phyloP scores from a whole-genome alignment of 345 rosid species.

The Eucalyptus erythrocorys region DNA sequence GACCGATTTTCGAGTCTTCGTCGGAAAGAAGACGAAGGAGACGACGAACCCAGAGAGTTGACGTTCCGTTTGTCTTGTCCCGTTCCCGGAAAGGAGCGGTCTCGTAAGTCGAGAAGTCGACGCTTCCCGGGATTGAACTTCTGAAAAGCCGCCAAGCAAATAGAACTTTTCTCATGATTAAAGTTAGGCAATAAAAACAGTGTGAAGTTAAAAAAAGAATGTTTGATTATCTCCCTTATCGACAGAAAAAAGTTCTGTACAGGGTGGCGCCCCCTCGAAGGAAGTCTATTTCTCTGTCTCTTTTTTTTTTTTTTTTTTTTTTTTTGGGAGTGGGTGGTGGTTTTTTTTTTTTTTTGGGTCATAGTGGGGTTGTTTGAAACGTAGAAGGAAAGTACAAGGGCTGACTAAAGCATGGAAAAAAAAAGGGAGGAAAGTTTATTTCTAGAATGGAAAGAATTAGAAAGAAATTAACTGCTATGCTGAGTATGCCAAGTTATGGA shows the following conservation, averaged over 20 bases:
- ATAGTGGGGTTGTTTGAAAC: neutral
- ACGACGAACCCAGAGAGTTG: neutral
- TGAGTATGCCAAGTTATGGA: neutral
- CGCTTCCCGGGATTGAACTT: neutral
- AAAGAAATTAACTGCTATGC: neutral
- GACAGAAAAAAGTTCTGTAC: neutral
- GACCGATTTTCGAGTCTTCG: neutral
- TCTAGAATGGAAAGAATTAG: neutral
- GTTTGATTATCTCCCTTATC: neutral
- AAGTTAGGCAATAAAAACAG: neutral
- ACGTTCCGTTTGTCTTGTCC: neutral
- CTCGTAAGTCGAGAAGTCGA: neutral
- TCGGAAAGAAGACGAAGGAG: neutral
- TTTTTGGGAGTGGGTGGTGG: too few species aligned
- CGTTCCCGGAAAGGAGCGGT: neutral
- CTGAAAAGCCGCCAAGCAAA: neutral
- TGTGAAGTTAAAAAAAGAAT: neutral
- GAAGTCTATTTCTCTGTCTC: neutral
- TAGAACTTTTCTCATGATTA: neutral
- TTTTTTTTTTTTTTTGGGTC: too few species aligned
- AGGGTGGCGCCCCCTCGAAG: neutral
- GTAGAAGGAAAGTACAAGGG: neutral
- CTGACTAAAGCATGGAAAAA: neutral
- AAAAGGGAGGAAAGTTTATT: neutral
- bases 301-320: neutral